Evolutionary conservation across 2,329 filamentous ascomycete genomes (phyloP), one percentile per base, ranked within the genome.

Genomic region (Aureobasidium leucospermi): DNA sequence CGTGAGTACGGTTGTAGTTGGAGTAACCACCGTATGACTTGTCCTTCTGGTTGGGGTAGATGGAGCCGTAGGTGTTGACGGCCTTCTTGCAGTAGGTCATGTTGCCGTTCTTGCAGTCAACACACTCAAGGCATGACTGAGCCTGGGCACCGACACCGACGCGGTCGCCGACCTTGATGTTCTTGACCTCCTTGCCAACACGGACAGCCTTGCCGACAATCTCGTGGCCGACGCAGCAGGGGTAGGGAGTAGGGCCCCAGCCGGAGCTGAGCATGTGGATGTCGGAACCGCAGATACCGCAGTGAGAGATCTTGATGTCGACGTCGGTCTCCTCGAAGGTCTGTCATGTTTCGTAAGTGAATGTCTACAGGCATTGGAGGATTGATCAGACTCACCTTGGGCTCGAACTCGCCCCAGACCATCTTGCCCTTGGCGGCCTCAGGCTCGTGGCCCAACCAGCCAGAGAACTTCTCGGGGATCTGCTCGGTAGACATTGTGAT

Each of bases 11-110:
- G 68, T 77, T 78, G 63, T 80, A 76, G 52, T 75, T 73, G 8
- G 80, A 79, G 64, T 82, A 84, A 2, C 75, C 88, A 2, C 88
- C 88, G 66, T 87, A 85, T 1, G 82, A 80, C 70, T 81, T 85
- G 63, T 75, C 81, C 7, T 85, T 55, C 41, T 67, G 67, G 47
- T 68, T 65, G 4, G 67, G 67, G 58, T 68, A 71, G 19, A 63
- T 64, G 55, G 62, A 64, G 19, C 63, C 69, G 65, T 70, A 73
- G 7, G 70, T 73, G 62, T 63, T 65, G 42, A 70, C 65, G 10
- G 38, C 62, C 53, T 66, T 60, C 46, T 60, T 60, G 63, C 70
- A 72, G 60, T 70, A 63, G 38, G 66, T 59, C 61, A 67, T 64
- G 67, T 64, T 41, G 15, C 78, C 78, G 42, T 68, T 67, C 4